phyloP scores from a whole-genome alignment of 768 basidiomycete genomes.

The Tricholoma saponaceum region DNA sequence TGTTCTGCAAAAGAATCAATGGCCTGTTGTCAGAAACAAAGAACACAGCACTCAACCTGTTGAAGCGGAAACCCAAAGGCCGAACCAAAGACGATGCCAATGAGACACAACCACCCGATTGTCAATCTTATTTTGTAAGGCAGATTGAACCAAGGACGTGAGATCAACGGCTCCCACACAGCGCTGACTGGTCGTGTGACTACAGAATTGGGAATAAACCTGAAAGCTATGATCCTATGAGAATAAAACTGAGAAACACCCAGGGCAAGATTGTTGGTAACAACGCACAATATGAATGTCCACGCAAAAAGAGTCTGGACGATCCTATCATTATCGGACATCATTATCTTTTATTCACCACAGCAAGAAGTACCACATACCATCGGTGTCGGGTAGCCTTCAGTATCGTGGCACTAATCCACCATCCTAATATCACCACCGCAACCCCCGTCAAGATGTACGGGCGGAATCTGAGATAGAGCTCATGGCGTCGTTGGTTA shows the following conservation, averaged over 20 bases:
- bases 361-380: constrained; percentile 30
- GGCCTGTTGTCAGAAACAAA: background rate
- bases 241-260: background rate
- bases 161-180: constrained; percentile 63
- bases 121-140: constrained; percentile 49
- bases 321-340: constrained; percentile 44
- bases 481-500: background rate
- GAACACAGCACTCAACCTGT: constrained; percentile 32
- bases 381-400: constrained; percentile 72
- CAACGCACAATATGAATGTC: constrained; percentile 68
- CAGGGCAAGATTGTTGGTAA: background rate
- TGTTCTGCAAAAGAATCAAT: constrained; percentile 24
- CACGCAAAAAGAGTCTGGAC: constrained; percentile 81
- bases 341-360: constrained; percentile 4
- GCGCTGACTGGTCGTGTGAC: constrained; percentile 69
- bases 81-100: constrained; percentile 79
- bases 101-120: constrained; percentile 72
- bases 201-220: constrained; percentile 72
- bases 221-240: constrained; percentile 70
- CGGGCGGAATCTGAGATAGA: constrained; percentile 29
- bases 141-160: constrained; percentile 62
- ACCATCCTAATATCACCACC: constrained; percentile 74
- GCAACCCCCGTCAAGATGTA: constrained; percentile 50
- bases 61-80: constrained; percentile 76
- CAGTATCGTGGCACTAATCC: constrained; percentile 74